phyloP scores from a whole-genome alignment of 2,329 filamentous ascomycete species.

The Cercospora nicotianae region DNA sequence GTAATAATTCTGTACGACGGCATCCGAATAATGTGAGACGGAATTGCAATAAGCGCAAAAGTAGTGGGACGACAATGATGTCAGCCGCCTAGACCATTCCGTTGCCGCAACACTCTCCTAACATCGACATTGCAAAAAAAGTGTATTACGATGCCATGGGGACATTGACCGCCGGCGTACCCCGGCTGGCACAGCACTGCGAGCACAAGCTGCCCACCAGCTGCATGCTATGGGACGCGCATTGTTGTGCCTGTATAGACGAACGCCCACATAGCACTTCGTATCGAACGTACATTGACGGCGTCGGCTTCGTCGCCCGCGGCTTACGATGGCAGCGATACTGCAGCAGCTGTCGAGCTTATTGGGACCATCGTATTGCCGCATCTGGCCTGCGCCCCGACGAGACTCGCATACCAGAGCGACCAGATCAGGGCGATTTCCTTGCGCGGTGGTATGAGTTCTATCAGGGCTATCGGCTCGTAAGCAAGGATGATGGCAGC shows the following conservation, averaged over 20 bases:
- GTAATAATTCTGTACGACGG: background rate
- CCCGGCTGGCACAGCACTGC: constrained; percentile 33
- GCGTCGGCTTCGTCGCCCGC: constrained; percentile 51
- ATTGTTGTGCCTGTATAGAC: constrained; percentile 39
- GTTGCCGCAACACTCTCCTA: background rate
- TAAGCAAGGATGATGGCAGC: constrained; percentile 43
- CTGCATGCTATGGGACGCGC: constrained; percentile 32
- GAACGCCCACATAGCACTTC: constrained; percentile 43
- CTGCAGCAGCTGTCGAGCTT: constrained; percentile 55
- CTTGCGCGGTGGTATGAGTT: constrained; percentile 52
- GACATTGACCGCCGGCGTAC: constrained; percentile 35
- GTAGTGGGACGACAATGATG: background rate
- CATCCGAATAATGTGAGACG: background rate
- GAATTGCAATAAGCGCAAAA: background rate
- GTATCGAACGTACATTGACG: constrained; percentile 52
- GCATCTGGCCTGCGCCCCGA: constrained; percentile 45
- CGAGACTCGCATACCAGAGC: constrained; percentile 49
- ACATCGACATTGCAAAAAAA: background rate
- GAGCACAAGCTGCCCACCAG: constrained; percentile 38
- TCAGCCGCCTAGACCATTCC: background rate
- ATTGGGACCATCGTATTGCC: constrained; percentile 50
- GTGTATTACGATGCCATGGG: constrained; percentile 29
- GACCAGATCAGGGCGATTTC: constrained; percentile 51
- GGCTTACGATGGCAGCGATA: constrained; percentile 53
- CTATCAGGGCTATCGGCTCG: constrained; percentile 48